phyloP scores from a whole-genome alignment of 306 rosid species.

The Gillenia trifoliata region DNA sequence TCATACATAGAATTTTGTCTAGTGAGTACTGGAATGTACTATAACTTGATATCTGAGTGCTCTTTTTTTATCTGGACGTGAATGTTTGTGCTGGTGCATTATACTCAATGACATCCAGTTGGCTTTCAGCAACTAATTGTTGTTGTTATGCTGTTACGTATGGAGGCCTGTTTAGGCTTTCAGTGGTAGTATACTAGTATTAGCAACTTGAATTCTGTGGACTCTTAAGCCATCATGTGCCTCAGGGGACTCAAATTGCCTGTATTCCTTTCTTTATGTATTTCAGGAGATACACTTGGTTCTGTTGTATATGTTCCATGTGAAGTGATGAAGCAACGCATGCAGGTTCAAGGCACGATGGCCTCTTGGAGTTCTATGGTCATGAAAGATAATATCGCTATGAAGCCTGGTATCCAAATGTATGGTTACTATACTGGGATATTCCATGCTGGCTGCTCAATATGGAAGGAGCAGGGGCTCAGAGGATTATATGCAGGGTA shows the following conservation, averaged over 20 bases:
- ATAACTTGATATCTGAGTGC: neutral
- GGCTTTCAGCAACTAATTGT: neutral
- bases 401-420: constrained; percentile 48
- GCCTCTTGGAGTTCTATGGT: constrained; percentile 59
- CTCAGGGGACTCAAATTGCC: constrained; percentile 16
- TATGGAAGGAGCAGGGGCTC: constrained; percentile 72
- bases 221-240: constrained; percentile 17
- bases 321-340: constrained; percentile 88
- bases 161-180: neutral
- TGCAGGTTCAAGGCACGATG: constrained; percentile 89
- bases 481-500: constrained; percentile 94
- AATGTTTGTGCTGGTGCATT: constrained; percentile 10
- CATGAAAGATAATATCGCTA: constrained; percentile 39
- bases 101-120: neutral
- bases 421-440: constrained; percentile 81
- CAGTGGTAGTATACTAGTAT: neutral
- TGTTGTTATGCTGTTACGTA: neutral
- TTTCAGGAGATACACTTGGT: constrained; percentile 90
- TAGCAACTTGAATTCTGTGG: neutral
- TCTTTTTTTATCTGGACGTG: neutral
- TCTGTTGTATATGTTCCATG: constrained; percentile 94
- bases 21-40: neutral
- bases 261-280: constrained; percentile 20
- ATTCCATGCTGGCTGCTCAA: constrained; percentile 77
- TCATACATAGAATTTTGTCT: neutral